These are phyloP conservation scores for Malassezia furfur DNA, from an alignment of 1,284 basidiomycete species.

Conservation along the genomic window DNA sequence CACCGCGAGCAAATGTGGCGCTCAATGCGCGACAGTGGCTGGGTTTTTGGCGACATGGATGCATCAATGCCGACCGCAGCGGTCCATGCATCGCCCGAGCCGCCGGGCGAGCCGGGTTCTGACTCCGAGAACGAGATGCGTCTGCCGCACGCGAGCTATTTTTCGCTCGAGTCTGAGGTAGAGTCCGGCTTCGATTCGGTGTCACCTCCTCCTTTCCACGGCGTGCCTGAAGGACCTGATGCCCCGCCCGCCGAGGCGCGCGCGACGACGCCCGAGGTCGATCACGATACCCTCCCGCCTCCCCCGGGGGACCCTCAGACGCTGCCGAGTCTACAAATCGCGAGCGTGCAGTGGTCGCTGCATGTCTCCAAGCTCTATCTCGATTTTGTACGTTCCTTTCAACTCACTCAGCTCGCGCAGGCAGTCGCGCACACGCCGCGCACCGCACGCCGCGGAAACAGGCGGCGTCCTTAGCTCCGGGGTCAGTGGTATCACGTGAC, in stretches of 20 bases:
- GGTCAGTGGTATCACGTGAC: not conserved
- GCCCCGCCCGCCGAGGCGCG: not conserved
- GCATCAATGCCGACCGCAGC: no score
- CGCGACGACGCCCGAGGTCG: not conserved
- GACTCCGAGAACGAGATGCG: not conserved
- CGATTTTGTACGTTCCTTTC: not conserved
- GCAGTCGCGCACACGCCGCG: not conserved
- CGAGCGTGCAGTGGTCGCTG: not conserved
- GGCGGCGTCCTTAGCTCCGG: no score
- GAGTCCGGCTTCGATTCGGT: conserved; percentile 1
- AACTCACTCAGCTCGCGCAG: not conserved
- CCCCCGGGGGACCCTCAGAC: not conserved
- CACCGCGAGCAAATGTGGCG: conserved; percentile 8
- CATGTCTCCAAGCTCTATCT: conserved; percentile 7
- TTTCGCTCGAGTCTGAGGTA: not conserved
- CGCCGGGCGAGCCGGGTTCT: no score
- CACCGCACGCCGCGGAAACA: not conserved
- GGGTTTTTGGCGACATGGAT: conserved; percentile 5
- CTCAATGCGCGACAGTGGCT: conserved; percentile 5
- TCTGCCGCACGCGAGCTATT: conserved; percentile 2
- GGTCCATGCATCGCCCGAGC: no score
- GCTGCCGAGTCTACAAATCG: not conserved
- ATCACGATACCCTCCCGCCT: not conserved
- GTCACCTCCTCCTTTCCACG: not conserved
- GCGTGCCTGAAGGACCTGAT: conserved; percentile 5